Base-by-base conservation (phyloP, 2,329 filamentous ascomycete genomes). In the Hortaea sp. region DNA sequence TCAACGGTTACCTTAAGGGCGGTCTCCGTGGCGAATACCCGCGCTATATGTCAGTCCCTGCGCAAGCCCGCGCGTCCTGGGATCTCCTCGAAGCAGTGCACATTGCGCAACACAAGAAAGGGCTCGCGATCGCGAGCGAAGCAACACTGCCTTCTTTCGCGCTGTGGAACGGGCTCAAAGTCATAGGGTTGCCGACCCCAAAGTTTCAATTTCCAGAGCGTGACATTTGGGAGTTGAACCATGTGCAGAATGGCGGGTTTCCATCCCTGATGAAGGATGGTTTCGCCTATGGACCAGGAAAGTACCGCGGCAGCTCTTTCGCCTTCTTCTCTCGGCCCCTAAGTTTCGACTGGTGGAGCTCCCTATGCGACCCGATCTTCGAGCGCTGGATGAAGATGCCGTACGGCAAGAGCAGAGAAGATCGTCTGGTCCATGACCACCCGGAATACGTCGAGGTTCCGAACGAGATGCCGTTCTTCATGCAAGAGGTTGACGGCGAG, bases 21-120 rank as follows among this genome's bases (percentile, higher is more conserved):
- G 60, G 65, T 49, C 60, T 56, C 35, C 9, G 30, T 9, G 43
- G 52, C 5, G 58, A 61, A 6, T 45, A 46, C 5, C 47, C 47
- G 2, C 55, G 65, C 27, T 66, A 59, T 48, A 63, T 63, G 47
- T 66, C 64, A 46, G 63, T 64, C 29, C 66, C 66, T 2, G 66
- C 66, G 39, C 61, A 67, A 35, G 57, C 53, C 45, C 61, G 66
- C 31, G 57, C 58, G 29, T 62, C 58, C 39, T 58, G 64, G 41
- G 28, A 53, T 5, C 53, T 67, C 1, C 51, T 67, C 12, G 56
- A 66, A 1, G 58, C 55, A 30, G 55, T 61, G 28, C 66, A 68
- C 50, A 51, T 61, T 31, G 59, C 58, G 3, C 65, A 68, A 51
- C 44, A 62, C 32, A 49, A 57, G 12, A 44, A 50, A 3, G 64